Percentiles rank a stretch among this genome's conserved stretches.
Evolutionary conservation across 495 filamentous ascomycete genomes (phyloP).

Genomic region (Daldinia bambusicola): DNA sequence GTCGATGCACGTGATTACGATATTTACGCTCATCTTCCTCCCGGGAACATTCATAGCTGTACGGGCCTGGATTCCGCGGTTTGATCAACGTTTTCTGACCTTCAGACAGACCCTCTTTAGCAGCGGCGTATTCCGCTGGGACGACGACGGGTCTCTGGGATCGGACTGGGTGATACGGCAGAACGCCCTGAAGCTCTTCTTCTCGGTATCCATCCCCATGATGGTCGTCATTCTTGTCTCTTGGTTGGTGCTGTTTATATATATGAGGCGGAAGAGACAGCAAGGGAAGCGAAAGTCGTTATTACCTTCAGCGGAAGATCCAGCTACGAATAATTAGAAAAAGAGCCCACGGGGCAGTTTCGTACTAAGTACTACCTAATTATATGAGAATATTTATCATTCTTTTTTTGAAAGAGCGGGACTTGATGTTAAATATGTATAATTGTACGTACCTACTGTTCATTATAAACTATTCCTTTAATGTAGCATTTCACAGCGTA

Average conservation of each 20-base stretch:
- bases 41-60: constrained; percentile 59
- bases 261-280: constrained; percentile 28
- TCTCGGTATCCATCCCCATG: constrained; percentile 42
- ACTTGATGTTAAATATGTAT: no score
- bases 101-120: constrained; percentile 49
- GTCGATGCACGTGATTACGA: constrained; percentile 57
- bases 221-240: constrained; percentile 37
- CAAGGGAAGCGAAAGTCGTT: neutral
- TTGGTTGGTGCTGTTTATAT: constrained; percentile 34
- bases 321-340: no score
- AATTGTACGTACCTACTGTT: no score
- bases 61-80: constrained; percentile 26
- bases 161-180: constrained; percentile 37
- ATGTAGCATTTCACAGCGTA: no score
- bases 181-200: constrained; percentile 34
- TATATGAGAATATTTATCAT: no score
- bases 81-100: constrained; percentile 18
- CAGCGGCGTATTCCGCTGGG: constrained; percentile 39
- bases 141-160: constrained; percentile 28
- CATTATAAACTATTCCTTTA: no score
- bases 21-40: constrained; percentile 57
- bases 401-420: no score
- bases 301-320: no score
- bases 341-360: no score
- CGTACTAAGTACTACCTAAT: no score